Percentiles rank a stretch among this genome's conserved stretches.
phyloP scores from a whole-genome alignment of 192 early-diverging fungal genomes.

The Coemansia sp. region DNA sequence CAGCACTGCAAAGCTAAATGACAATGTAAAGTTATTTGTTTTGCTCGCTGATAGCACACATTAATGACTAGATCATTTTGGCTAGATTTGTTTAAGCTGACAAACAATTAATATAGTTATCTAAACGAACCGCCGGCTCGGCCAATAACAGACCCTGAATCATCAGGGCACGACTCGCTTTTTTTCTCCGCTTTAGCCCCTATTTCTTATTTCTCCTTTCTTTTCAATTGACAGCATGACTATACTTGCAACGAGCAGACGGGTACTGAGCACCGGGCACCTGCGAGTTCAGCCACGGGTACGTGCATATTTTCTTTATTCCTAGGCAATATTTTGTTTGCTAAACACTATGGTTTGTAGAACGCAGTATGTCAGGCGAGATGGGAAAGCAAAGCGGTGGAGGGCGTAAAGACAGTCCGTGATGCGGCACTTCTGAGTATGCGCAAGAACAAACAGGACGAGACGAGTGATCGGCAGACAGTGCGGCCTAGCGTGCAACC shows the following conservation, averaged over 20 bases:
- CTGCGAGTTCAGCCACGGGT: not conserved
- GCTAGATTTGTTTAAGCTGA: too few species aligned
- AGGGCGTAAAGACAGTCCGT: not conserved
- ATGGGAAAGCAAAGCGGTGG: conserved; percentile 31
- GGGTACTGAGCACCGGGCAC: not conserved
- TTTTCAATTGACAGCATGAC: not conserved
- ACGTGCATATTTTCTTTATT: not conserved
- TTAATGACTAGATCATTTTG: too few species aligned
- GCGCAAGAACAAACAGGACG: conserved; percentile 12
- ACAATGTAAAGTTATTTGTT: too few species aligned
- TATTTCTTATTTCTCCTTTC: not conserved
- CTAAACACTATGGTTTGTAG: not conserved
- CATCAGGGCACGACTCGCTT: too few species aligned
- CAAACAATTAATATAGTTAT: too few species aligned
- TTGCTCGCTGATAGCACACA: too few species aligned
- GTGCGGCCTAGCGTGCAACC: conserved; percentile 7
- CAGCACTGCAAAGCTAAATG: too few species aligned
- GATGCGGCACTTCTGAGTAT: conserved; percentile 22
- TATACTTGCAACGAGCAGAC: not conserved
- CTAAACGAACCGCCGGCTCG: too few species aligned
- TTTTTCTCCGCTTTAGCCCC: too few species aligned
- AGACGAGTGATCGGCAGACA: conserved; percentile 25
- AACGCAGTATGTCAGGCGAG: conserved; percentile 22
- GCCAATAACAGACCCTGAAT: too few species aligned
- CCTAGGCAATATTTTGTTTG: not conserved